Evolutionary conservation across 169 alveolate species (phyloP).

Genomic region (Plasmodium relictum): DNA sequence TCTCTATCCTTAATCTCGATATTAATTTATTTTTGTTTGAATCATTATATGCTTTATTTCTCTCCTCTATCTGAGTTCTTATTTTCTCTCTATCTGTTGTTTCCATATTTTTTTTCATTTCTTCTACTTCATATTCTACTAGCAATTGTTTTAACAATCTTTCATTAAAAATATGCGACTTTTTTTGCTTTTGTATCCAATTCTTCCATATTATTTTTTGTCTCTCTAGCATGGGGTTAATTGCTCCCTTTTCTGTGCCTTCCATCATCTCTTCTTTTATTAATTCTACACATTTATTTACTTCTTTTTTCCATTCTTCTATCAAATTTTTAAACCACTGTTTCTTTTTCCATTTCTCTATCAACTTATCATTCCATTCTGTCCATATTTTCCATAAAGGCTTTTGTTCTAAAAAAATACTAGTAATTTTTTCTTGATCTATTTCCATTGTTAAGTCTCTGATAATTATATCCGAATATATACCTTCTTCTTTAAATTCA

Average conservation of each 20-base stretch:
- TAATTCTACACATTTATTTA: neutral
- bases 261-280: neutral
- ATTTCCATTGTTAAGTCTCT: too few relatives aligned
- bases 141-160: neutral
- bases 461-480: neutral
- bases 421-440: too few relatives aligned
- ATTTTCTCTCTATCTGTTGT: neutral
- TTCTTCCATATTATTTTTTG: neutral
- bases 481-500: neutral
- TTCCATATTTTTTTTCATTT: neutral
- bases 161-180: neutral
- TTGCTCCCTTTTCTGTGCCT: too few relatives aligned
- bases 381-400: neutral
- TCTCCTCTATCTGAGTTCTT: neutral
- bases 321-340: neutral
- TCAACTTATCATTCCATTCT: too few relatives aligned
- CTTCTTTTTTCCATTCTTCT: constrained; percentile 2
- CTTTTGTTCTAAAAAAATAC: neutral
- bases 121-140: neutral
- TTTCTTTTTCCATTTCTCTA: too few relatives aligned
- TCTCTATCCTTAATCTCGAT: too few relatives aligned
- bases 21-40: neutral
- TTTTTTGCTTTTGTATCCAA: neutral
- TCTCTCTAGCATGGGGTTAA: too few relatives aligned
- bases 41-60: neutral